phyloP scores from a whole-genome alignment of 2,329 filamentous ascomycete genomes.

The Colletotrichum endophyticum region DNA sequence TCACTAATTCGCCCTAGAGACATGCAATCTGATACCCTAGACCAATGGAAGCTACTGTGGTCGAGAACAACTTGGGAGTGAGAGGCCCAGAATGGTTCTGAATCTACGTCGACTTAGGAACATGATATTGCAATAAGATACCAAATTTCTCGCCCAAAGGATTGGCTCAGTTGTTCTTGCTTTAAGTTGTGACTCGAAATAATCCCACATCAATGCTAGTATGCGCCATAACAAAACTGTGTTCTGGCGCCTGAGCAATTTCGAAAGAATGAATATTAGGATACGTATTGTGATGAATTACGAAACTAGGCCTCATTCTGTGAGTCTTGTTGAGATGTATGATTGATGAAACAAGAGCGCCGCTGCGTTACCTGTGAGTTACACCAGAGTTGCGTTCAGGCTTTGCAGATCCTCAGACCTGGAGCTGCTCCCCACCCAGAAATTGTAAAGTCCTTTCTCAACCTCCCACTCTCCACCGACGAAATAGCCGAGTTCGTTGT shows the following conservation, averaged over 20 bases:
- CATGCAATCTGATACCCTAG: not conserved
- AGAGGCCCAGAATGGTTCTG: not conserved
- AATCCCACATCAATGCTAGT: not conserved
- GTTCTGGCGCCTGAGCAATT: not conserved
- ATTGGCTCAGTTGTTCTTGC: too few relatives aligned
- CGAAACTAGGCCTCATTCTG: not conserved
- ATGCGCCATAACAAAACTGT: accelerated
- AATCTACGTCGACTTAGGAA: not conserved
- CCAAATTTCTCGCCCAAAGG: not conserved
- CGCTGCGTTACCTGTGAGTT: not conserved
- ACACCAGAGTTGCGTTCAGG: not conserved
- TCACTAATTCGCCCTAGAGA: not conserved
- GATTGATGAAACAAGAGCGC: not conserved
- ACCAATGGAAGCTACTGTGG: not conserved
- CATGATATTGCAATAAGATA: not conserved
- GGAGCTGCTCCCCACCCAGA: conserved; percentile 34
- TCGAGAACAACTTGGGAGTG: not conserved
- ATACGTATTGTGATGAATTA: not conserved
- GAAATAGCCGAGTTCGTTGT: conserved; percentile 32
- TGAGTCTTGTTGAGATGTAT: not conserved
- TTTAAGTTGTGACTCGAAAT: not conserved
- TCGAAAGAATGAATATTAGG: not conserved
- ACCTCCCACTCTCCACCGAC: conserved; percentile 27
- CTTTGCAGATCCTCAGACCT: conserved; percentile 8
- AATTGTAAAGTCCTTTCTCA: conserved; percentile 29